Base-by-base conservation (phyloP, 2,329 filamentous ascomycete species). In the Monosporascus sp. region DNA sequence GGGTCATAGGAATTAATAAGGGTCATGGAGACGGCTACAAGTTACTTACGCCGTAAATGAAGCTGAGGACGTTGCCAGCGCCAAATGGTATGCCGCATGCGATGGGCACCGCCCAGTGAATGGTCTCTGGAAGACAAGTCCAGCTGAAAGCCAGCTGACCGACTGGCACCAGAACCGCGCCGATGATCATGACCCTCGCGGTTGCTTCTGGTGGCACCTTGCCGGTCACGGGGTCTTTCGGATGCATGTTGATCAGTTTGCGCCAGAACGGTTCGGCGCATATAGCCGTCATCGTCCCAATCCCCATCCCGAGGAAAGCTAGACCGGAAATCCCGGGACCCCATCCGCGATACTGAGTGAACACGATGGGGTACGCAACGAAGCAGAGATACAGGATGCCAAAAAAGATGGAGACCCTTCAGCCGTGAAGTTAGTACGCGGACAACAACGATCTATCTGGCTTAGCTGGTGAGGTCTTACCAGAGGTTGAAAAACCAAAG, bases 341-440 rank as follows among this genome's bases (percentile, higher is more conserved):
- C 92, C 91, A 97, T 55, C 89, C 89, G 18, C 92, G 87, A 54
- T 80, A 67, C 41, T 87, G 76, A 11, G 78, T 77, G 70, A 94
- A 96, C 54, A 96, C 87, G 55, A 95, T 87, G 0, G 91, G 91
- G 68, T 95, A 95, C 14, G 89, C 90, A 17, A 95, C 87, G 73
- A 96, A 96, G 71, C 90, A 95, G 35, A 96, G 83, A 65, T 94
- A 94, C 1, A 97, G 76, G 41, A 96, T 91, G 18, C 85, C 89
- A 68, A 96, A 96, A 37, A 96, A 83, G 40, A 96, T 74, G 1
- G 88, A 93, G 66, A 92, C 88, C 74, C 85, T 87, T 44, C 46
- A 7, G 18, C 26, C n/a, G 48, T 56, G 14, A 53, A 41, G 53
- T 24, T 17, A 28, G 37, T 22, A 46, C 20, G 58, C 22, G 4